Evolutionary conservation across 2,329 filamentous ascomycete genomes (phyloP).

Genomic region (Colletotrichum magnum): DNA sequence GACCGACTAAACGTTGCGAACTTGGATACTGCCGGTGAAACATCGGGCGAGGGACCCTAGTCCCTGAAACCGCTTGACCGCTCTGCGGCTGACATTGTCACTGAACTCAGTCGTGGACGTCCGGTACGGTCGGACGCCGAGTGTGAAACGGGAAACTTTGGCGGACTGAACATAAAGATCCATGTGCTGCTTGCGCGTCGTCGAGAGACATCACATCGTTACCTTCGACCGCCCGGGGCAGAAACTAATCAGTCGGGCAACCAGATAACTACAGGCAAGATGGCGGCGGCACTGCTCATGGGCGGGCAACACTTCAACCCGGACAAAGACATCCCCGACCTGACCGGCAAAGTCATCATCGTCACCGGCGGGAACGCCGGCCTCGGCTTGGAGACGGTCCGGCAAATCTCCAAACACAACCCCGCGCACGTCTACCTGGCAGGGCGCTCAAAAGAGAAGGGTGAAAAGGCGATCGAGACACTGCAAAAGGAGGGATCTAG

Average conservation of each 20-base stretch:
- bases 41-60: neutral
- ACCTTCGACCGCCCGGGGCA: neutral
- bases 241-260: neutral
- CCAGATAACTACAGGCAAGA: neutral
- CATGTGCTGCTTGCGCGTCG: neutral
- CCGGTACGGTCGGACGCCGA: slow-evolving; percentile 27
- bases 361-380: slow-evolving; percentile 58
- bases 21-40: neutral
- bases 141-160: slow-evolving; percentile 34
- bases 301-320: slow-evolving; percentile 34
- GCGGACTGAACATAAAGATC: neutral
- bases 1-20: neutral
- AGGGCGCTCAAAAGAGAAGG: slow-evolving; percentile 38
- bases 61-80: neutral
- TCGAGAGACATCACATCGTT: neutral
- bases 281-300: slow-evolving; percentile 33
- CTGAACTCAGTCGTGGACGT: neutral
- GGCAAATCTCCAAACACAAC: slow-evolving; percentile 54
- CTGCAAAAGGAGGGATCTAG: slow-evolving; percentile 19
- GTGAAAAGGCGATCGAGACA: slow-evolving; percentile 26
- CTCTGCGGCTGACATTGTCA: slow-evolving; percentile 6
- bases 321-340: slow-evolving; percentile 49
- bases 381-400: slow-evolving; percentile 55
- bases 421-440: slow-evolving; percentile 40
- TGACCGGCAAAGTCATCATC: slow-evolving; percentile 53